A percentile compares a stretch with the other conserved stretches of the same genome.
Evolutionary conservation across 2,329 filamentous ascomycete species (phyloP).

Genomic region (Tolypocladium endophyticum): DNA sequence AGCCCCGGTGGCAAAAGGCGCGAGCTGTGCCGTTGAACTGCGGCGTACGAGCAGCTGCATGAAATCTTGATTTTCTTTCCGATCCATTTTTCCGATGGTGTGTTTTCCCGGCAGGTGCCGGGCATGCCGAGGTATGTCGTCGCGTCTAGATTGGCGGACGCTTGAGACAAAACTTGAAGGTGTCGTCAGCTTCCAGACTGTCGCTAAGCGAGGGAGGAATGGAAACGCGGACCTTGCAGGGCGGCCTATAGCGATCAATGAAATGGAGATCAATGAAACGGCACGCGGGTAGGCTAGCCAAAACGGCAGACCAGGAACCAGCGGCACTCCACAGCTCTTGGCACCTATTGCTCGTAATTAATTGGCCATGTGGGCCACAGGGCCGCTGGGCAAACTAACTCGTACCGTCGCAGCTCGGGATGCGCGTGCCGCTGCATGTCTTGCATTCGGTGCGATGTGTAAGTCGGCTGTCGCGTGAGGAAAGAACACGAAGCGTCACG

Average conservation of each 20-base stretch:
- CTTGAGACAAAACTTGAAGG: neutral
- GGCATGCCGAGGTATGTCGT: neutral
- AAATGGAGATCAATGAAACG: neutral
- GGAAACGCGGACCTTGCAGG: neutral
- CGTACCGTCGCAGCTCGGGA: neutral
- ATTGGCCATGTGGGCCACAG: neutral
- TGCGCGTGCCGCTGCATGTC: neutral
- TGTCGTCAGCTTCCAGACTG: neutral
- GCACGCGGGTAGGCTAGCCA: neutral
- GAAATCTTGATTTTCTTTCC: neutral
- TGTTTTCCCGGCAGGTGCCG: too few species aligned
- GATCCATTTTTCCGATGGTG: neutral
- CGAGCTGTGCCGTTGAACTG: neutral
- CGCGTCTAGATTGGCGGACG: neutral
- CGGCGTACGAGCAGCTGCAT: neutral
- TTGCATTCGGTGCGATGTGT: neutral
- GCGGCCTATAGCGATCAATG: too few species aligned
- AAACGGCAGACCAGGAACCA: neutral
- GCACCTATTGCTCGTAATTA: neutral
- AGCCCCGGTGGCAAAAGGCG: neutral
- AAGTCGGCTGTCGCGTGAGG: neutral
- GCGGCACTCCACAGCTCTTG: neutral
- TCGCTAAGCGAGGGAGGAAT: neutral
- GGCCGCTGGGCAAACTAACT: neutral
- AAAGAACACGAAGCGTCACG: neutral